A percentile compares a stretch with the other conserved stretches of the same genome.
Conservation (phyloP, 805 yeast genomes). For the Debaryomyces maramus region DNA sequence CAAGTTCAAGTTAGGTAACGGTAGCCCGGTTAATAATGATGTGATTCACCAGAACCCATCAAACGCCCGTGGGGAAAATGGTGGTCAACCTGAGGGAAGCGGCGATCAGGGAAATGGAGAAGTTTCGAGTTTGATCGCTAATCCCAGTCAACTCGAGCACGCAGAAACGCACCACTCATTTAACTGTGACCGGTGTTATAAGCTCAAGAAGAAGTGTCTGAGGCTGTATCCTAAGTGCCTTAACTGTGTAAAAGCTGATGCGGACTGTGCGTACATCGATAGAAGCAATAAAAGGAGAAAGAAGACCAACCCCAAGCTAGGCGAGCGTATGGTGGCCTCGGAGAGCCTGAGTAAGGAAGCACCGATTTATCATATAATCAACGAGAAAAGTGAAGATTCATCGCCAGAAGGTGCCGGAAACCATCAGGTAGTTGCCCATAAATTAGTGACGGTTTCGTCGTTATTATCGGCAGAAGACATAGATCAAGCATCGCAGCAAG, state of each 20-base stretch:
- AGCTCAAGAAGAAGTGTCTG: slow-evolving; percentile 43
- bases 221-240: slow-evolving; percentile 39
- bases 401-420: background rate
- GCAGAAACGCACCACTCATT: slow-evolving; percentile 31
- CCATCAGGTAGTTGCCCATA: slow-evolving; percentile 14
- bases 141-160: slow-evolving; percentile 6
- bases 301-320: slow-evolving; percentile 6
- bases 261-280: slow-evolving; percentile 38
- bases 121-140: background rate
- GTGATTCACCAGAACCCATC: slow-evolving; percentile 19
- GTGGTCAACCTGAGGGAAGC: background rate
- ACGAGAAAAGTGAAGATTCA: background rate
- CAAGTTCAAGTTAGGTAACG: slow-evolving; percentile 27
- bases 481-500: background rate
- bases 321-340: slow-evolving; percentile 1
- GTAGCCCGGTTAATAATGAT: background rate
- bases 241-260: slow-evolving; percentile 35
- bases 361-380: slow-evolving; percentile 5
- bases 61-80: slow-evolving; percentile 9
- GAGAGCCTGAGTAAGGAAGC: slow-evolving; percentile 3
- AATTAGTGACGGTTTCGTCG: slow-evolving; percentile 23
- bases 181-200: slow-evolving; percentile 42
- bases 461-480: slow-evolving; percentile 16
- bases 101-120: background rate
- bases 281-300: slow-evolving; percentile 29